Base-by-base conservation (phyloP, 352 stramenopile genomes). In the Globisporangium rhizosaccharum region DNA sequence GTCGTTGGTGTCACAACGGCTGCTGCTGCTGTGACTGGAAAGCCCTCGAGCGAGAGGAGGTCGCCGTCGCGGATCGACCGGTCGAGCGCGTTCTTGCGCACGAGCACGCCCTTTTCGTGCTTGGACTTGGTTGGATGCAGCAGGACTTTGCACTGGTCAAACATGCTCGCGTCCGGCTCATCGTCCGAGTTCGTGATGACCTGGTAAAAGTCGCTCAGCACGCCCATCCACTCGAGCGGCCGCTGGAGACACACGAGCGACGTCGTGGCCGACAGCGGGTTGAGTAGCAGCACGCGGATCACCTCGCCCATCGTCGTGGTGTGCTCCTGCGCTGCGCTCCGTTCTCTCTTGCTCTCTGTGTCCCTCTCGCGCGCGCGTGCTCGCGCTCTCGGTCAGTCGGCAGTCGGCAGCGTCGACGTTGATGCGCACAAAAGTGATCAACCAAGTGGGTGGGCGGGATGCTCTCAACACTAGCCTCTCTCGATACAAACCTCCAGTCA, bases 81-180 rank as follows among this genome's bases (percentile, higher is more conserved):
- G 70, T 92, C 83, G 57, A 92, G 57, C 17, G 74, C 75, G 42
- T 72, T 86, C 60, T 82, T 87, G 17, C 80, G 53, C 64, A 90
- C 82, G 62, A 87, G 67, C 18, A 88, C 79, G 51, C 83, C 83
- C 65, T 90, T 87, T 60, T 92, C 83, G 61, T 66, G 70, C 69
- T 86, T 90, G 48, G 83, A 92, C 66, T 92, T 92, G 61, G 78
- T 90, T 30, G 83, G 83, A 49, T 92, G 83, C 49, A 92, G 67
- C 46, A 90, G 56, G 56, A 92, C 78, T 54, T 84, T 87, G 70
- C 81, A 90, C 53, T 77, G 82, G 39, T 82, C 75, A 44, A 89
- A 63, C 39, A 81, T 64, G 30, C 67, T 75, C 26, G 74, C 64
- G 44, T 67, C 71, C 26, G 83, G 83, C 36, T 88, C 79, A 50